These are phyloP conservation scores for barrel medic (Medicago truncatula) DNA, from an alignment of 306 rosid genomes.

Conservation along the genomic window MtrunA17r5.0-ANR NC_053046.1:26040001-26040500, in stretches of 20 bases:
- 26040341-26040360: no score
- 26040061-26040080: not conserved
- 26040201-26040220: not conserved
- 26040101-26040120: slow-evolving; percentile 20
- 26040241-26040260: no score
- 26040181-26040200: not conserved
- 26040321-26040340: no score
- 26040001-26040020: slow-evolving; percentile 25
- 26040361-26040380: no score
- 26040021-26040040: slow-evolving; percentile 22
- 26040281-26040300: no score
- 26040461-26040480: not conserved
- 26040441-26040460: not conserved
- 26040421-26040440: no score
- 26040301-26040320: no score
- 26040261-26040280: no score
- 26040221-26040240: no score
- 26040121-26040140: slow-evolving; percentile 1
- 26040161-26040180: not conserved
- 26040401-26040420: no score
- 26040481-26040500: slow-evolving; percentile 87
- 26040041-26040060: not conserved
- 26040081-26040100: slow-evolving; percentile 34
- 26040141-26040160: not conserved
- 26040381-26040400: no score